These are phyloP conservation scores for Debaryomyces maramus DNA, from an alignment of 805 yeast species.

Conservation along the genomic window DNA sequence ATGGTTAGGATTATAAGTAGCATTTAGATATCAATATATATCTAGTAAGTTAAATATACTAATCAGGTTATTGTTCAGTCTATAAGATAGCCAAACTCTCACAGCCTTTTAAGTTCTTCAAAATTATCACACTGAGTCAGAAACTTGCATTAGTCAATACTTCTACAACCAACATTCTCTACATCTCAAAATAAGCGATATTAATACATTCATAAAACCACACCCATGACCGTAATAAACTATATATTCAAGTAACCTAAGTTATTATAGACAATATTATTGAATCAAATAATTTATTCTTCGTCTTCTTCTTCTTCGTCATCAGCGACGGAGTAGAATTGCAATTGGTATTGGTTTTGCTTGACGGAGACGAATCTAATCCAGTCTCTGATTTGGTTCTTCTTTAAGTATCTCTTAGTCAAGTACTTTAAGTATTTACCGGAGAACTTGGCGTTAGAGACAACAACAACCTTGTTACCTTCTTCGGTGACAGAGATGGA, in stretches of 20 bases:
- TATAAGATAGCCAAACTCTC: too few relatives aligned
- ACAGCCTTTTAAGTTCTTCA: too few relatives aligned
- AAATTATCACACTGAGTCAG: too few relatives aligned
- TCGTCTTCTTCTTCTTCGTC: conserved; percentile 90
- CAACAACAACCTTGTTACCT: conserved; percentile 86
- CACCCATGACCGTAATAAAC: background rate
- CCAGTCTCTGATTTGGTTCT: conserved; percentile 99
- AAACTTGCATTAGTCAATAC: too few relatives aligned
- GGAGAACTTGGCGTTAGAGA: conserved; percentile 92
- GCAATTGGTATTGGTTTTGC: conserved; percentile 94
- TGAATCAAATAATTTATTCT: conserved; percentile 55
- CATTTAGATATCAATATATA: too few relatives aligned
- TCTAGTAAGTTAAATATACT: too few relatives aligned
- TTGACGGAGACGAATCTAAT: conserved; percentile 96
- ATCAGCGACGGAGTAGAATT: conserved; percentile 97
- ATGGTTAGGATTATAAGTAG: too few relatives aligned
- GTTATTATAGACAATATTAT: background rate
- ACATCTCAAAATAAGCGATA: background rate
- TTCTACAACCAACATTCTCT: background rate
- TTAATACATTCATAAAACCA: conserved; percentile 1
- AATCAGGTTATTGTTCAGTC: too few relatives aligned
- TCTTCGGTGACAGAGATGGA: conserved; percentile 83
- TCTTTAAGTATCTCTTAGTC: conserved; percentile 99
- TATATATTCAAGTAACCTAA: conserved; percentile 1
- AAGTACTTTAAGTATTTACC: conserved; percentile 99